Base-by-base conservation (phyloP, 2,329 filamentous ascomycete genomes). In the Fusarium sulawesiense region DNA sequence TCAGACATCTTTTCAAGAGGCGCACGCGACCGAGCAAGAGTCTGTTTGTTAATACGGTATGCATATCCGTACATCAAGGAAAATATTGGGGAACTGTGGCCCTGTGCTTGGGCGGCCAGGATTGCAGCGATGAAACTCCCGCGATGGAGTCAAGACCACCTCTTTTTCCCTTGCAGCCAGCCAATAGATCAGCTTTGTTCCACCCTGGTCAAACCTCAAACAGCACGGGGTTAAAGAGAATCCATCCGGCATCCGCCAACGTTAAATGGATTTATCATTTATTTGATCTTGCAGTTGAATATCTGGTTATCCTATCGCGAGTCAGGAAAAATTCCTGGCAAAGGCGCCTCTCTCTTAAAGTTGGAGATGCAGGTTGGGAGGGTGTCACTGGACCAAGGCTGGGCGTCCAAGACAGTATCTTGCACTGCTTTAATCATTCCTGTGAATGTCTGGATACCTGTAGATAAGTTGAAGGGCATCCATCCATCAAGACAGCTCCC, bases 171-270 rank as follows among this genome's bases (percentile, higher is more conserved):
- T 64, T 56, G 56, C 64, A 72, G 56, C 64, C 45, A 73, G 56
- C 69, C 66, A 67, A 70, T 72, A 62, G 41, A 46, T 41, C 41
- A 16, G 27, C 20, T n/a, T 27, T 8, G 21, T 44, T 32, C 30
- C 23, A 56, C 58, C 68, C 72, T 64, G 56, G 72, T 66, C 59
- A 46, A 66, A 73, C 48, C 70, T 74, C 68, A 73, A 74, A 74
- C 72, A 68, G 47, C 50, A 60, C 56, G 68, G 70, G 65, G 66
- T 57, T 59, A 55, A 41, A 51, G 51, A 44, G 37, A 41, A 48
- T 10, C 42, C 30, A 51, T 51, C 32, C 46, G 49, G 27, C 29
- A 44, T 51, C 32, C 46, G 49, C 30, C 40, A 44, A 37, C 46
- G 40, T 29, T 20, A 29, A 21, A 56, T 29, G 21, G 29, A 44